Evolutionary conservation across 2,329 filamentous ascomycete species (phyloP), one percentile per base, ranked within the genome.

Genomic region (Alternaria ventricosa): DNA sequence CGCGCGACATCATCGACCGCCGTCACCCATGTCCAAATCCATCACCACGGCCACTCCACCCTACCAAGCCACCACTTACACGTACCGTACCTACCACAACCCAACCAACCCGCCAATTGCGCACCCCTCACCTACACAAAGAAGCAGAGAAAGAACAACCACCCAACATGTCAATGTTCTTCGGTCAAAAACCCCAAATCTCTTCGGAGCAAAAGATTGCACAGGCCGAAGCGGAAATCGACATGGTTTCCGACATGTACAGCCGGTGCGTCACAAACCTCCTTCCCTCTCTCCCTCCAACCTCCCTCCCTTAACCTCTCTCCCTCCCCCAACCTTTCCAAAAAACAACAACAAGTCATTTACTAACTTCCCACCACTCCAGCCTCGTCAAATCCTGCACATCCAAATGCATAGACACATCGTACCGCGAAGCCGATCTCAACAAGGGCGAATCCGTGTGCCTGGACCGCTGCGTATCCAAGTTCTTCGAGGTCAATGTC

Each of bases 381-480:
- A 96, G 94, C 68, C 88, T 98, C 68, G 90, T 93, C 77, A 90
- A 93, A 82, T 92, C 93, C 67, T 99, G 96, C 88, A 89, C 92
- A 72, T 89, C 91, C 80, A 99, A 99, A 86, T 99, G 96, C 84
- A 88, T 99, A 73, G 95, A 95, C 67, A 87, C 85, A 77, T 90
- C 95, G 76, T 99, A 98, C 89, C 93, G 94, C 81, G 96, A 99
- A 85, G 89, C 88, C 81, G 95, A 99, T 75, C 90, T 99, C 77
- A 97, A 97, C 89, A 99, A 99, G 86, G 96, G 94, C 87, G 96
- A 99, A 84, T 94, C 92, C 73, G 96, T 99, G 75, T 99, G 96
- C 85, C 90, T 99, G 74, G 96, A 99, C 85, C 93, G 96, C 78
- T 99, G 96, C 84, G 92, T 96, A 62, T 88, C 92, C 79, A 99